These are phyloP conservation scores for Hebeloma cylindrosporum DNA, from an alignment of 768 basidiomycete genomes.

Conservation along the genomic window DNA sequence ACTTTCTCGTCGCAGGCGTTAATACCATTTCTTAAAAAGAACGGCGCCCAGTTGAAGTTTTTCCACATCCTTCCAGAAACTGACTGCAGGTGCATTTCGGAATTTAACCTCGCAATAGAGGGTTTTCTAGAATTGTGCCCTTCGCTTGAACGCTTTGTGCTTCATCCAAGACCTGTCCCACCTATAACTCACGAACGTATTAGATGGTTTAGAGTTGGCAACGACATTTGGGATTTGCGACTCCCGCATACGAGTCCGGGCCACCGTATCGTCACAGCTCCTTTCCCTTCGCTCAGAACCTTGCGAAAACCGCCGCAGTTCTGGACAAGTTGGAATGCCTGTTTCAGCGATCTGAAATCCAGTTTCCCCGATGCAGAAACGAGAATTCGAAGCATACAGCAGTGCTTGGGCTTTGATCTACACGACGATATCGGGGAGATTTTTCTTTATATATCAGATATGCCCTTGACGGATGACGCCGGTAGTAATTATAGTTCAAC, in stretches of 20 bases:
- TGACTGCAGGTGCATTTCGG: too few relatives aligned
- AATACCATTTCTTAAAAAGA: neutral
- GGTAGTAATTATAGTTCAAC: too few relatives aligned
- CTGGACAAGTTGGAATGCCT: too few relatives aligned
- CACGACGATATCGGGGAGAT: slow-evolving; percentile 1
- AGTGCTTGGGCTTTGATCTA: slow-evolving; percentile 3
- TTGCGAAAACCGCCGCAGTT: slow-evolving; percentile 2
- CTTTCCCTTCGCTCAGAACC: slow-evolving; percentile 4
- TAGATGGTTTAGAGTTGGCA: slow-evolving; percentile 9
- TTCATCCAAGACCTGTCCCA: neutral
- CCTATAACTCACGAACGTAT: slow-evolving; percentile 1
- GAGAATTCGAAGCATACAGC: neutral
- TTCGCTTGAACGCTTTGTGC: slow-evolving; percentile 2
- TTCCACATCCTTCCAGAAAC: slow-evolving; percentile 1
- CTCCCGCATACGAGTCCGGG: neutral
- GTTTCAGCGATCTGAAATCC: neutral
- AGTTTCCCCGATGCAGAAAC: neutral
- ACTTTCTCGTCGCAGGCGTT: neutral
- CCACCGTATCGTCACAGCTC: neutral
- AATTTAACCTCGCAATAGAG: neutral
- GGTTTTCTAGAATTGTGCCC: slow-evolving; percentile 3
- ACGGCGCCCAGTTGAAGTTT: neutral
- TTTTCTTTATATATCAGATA: too few relatives aligned
- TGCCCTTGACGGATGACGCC: too few relatives aligned
- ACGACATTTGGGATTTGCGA: neutral